phyloP scores from a whole-genome alignment of 164 flowering plant genomes.

The Cinnamomum chago region DNA sequence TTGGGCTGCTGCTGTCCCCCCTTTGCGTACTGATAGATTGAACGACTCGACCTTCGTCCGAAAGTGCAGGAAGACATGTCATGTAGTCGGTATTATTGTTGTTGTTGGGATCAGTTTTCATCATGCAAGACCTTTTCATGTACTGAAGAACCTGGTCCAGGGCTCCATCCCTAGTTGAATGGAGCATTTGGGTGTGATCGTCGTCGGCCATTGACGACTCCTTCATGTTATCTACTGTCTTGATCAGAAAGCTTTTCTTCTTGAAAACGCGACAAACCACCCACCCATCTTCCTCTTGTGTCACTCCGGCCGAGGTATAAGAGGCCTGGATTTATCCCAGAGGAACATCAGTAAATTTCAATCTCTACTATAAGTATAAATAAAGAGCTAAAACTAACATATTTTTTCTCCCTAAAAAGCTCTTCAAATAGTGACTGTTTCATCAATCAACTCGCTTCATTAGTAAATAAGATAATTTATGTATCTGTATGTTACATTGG shows the following conservation, averaged over 20 bases:
- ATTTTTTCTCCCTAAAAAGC: neutral
- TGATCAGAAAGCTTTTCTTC: conserved; percentile 66
- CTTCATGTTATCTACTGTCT: conserved; percentile 34
- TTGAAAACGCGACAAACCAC: conserved; percentile 84
- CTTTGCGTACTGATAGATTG: too few species aligned
- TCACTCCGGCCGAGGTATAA: conserved; percentile 25
- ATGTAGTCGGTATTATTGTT: neutral
- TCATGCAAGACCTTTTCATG: conserved; percentile 32
- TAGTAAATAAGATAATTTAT: neutral
- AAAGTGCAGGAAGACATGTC: conserved; percentile 7
- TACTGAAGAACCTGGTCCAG: conserved; percentile 56
- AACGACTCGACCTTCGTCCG: neutral
- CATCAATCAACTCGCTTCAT: neutral
- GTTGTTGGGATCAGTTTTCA: conserved; percentile 19
- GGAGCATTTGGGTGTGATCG: conserved; percentile 16
- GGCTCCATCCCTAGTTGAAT: conserved; percentile 36
- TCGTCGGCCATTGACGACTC: conserved; percentile 18
- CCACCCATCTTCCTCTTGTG: conserved; percentile 71
- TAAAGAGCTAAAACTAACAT: neutral
- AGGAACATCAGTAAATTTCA: neutral
- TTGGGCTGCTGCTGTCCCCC: neutral
- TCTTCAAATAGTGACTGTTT: too few species aligned
- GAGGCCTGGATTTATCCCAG: conserved; percentile 9
- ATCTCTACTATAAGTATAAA: neutral
- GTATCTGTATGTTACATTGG: conserved; percentile 19